Evolutionary conservation across 306 rosid genomes (phyloP), one percentile per base, ranked within the genome.

Genomic region (Bauhinia variegata): DNA sequence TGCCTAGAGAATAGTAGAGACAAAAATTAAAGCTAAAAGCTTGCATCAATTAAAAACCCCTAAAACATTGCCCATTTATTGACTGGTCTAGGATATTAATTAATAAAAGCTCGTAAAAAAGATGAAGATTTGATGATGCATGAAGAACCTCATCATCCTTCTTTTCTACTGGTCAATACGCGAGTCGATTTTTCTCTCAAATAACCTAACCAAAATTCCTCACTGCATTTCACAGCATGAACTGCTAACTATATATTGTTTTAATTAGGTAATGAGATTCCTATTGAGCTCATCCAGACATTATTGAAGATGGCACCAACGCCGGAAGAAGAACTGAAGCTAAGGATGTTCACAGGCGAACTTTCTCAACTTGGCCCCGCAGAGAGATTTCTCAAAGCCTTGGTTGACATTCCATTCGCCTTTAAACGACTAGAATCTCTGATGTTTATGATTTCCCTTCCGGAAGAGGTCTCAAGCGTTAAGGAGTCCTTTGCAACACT

Each of bases 261-360:
- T 84, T 80, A 74, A 62, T 64, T 85, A 93, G 98, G 97, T 54
- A 85, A 77, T 16, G 96, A 93, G 77, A 75, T 93, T 77, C 99
- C 99, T 4, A 49, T 58, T 16, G 99, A 90, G 83, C 89, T 93
- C 13, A 80, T 86, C 51, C 99, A 90, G 30, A 85, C 87, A 0
- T 73, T 93, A 73, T 37, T 90, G 83, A 93, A 85, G 82, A 91
- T 93, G 92, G 87, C 95, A 18, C 99, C 97, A 7, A 86, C 97
- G 32, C 0, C 80, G 4, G 97, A 93, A 11, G 99, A 93, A 75
- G 99, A 93, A 75, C 63, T 88, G 68, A 90, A 88, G 88, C 95
- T 93, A 5, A 83, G 97, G 74, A 53, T 86, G 58, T 93, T 47
- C 78, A 53, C 83, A 0, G 97, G 97, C 11, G 78, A 85, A 3